A percentile compares a stretch with the other conserved stretches of the same genome.
These are phyloP conservation scores for Lactarius hatsudake DNA, from an alignment of 768 basidiomycete species.

Conservation along the genomic window DNA sequence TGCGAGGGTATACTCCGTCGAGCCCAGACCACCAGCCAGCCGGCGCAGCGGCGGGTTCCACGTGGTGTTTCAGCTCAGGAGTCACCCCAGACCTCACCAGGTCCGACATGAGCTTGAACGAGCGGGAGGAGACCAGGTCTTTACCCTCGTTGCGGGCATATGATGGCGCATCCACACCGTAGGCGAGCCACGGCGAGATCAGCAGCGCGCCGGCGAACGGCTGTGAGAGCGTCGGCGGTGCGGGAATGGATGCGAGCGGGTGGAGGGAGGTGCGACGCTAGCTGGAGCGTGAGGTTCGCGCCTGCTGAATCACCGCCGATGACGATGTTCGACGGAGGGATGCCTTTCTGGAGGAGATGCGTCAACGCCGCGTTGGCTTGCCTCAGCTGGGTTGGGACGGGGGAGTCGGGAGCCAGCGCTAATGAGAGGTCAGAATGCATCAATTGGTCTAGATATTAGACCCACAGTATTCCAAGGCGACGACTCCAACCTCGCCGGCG, in stretches of 20 bases:
- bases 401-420: constrained; percentile 7
- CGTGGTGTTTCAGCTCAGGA: background rate
- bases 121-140: background rate
- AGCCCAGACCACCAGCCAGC: constrained; percentile 11
- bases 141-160: constrained; percentile 2
- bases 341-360: constrained; percentile 26
- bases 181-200: constrained; percentile 9
- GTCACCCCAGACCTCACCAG: background rate
- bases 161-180: background rate
- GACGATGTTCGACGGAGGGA: constrained; percentile 23
- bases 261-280: constrained; percentile 26
- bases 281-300: constrained; percentile 27
- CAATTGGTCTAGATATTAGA: background rate
- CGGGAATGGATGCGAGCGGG: constrained; percentile 20
- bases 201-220: constrained; percentile 2
- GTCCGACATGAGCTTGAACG: background rate
- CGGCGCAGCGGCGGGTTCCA: background rate
- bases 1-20: background rate
- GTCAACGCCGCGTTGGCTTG: constrained; percentile 22
- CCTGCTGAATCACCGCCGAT: constrained; percentile 29
- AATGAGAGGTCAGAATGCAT: background rate
- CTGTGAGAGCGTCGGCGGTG: background rate
- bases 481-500: constrained; percentile 6
- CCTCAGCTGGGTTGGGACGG: constrained; percentile 28
- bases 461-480: constrained; percentile 14